Percentiles rank a stretch among this genome's conserved stretches.
These are phyloP conservation scores for Pythium guiyangense DNA, from an alignment of 352 stramenopile species.

Conservation along the genomic window DNA sequence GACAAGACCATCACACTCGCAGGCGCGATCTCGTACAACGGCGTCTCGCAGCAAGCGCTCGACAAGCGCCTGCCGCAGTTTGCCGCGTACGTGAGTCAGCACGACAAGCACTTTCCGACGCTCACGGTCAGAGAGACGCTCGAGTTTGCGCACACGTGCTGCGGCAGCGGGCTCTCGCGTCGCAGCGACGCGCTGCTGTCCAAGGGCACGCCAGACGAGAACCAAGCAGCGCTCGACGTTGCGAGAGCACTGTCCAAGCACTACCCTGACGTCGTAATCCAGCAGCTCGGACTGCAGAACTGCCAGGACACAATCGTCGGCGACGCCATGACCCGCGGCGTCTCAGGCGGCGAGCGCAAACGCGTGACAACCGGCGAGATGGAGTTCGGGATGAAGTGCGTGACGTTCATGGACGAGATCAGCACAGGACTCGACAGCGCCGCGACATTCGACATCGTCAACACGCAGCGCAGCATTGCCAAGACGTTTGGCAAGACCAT, in stretches of 20 bases:
- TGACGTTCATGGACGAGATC: slow-evolving; percentile 86
- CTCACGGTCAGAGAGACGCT: slow-evolving; percentile 54
- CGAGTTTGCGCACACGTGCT: slow-evolving; percentile 37
- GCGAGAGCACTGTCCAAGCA: neutral
- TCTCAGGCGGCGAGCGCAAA: slow-evolving; percentile 49
- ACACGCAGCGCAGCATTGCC: slow-evolving; percentile 36
- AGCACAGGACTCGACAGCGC: slow-evolving; percentile 87
- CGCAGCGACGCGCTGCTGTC: neutral
- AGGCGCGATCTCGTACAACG: slow-evolving; percentile 19
- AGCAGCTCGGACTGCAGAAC: slow-evolving; percentile 1
- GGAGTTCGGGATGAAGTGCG: slow-evolving; percentile 38
- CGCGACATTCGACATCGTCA: slow-evolving; percentile 88
- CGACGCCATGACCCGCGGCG: slow-evolving; percentile 33
- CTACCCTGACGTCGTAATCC: neutral
- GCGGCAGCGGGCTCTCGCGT: slow-evolving; percentile 15
- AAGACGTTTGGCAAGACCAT: slow-evolving; percentile 39
- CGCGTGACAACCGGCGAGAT: slow-evolving; percentile 64
- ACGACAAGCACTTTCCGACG: slow-evolving; percentile 41
- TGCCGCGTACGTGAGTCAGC: slow-evolving; percentile 41
- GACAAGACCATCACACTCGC: slow-evolving; percentile 1
- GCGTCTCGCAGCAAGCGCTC: neutral
- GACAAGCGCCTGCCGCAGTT: slow-evolving; percentile 26
- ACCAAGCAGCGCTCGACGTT: neutral
- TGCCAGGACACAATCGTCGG: slow-evolving; percentile 13
- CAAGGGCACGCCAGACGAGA: neutral